A percentile compares a stretch with the other conserved stretches of the same genome.
These are phyloP conservation scores for Didymosphaeria variabile DNA, from an alignment of 2,329 filamentous ascomycete genomes.

Conservation along the genomic window DNA sequence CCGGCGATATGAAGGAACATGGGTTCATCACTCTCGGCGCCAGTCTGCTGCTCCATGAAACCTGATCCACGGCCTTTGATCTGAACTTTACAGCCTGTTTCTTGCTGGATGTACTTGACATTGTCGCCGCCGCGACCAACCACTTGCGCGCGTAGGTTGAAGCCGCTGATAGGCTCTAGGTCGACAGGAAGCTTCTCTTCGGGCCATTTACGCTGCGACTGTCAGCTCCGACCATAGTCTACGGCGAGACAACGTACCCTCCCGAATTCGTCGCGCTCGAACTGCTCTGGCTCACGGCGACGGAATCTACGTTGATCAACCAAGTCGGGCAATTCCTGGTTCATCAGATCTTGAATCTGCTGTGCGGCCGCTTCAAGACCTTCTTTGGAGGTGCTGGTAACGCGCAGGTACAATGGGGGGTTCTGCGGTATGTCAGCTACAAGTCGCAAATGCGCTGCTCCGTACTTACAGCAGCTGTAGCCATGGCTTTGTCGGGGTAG, in stretches of 20 bases:
- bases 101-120: slow-evolving; percentile 97
- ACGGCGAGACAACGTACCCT: slow-evolving; percentile 68
- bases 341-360: slow-evolving; percentile 94
- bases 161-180: slow-evolving; percentile 89
- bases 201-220: slow-evolving; percentile 90
- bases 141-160: slow-evolving; percentile 95
- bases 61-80: slow-evolving; percentile 97
- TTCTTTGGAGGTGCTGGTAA: slow-evolving; percentile 90
- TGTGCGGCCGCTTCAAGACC: slow-evolving; percentile 88
- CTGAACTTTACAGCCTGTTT: slow-evolving; percentile 94
- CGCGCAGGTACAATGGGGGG: slow-evolving; percentile 91
- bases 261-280: slow-evolving; percentile 91
- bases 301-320: slow-evolving; percentile 95
- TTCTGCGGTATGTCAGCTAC: slow-evolving; percentile 64
- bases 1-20: slow-evolving; percentile 98
- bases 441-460: slow-evolving; percentile 44
- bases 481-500: slow-evolving; percentile 97
- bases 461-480: slow-evolving; percentile 78
- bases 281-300: slow-evolving; percentile 78
- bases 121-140: slow-evolving; percentile 94
- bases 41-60: slow-evolving; percentile 89
- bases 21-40: slow-evolving; percentile 88
- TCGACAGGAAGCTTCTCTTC: slow-evolving; percentile 93
- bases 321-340: slow-evolving; percentile 92
- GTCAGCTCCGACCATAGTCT: slow-evolving; percentile 32